phyloP scores from a whole-genome alignment of 169 alveolate species.

The Plasmodium vinckei region DNA sequence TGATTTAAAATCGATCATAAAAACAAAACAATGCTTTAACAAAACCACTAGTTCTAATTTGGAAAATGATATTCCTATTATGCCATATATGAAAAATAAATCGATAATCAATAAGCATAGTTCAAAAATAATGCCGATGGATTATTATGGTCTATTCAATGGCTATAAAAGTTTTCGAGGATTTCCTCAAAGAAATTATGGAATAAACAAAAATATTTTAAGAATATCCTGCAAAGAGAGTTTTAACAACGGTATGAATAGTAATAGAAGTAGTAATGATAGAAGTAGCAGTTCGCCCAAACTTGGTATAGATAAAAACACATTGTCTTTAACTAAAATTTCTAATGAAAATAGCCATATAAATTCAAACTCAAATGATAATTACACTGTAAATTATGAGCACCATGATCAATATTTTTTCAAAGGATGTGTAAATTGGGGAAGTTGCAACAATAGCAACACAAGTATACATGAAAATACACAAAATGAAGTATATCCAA shows the following conservation, averaged over 20 bases:
- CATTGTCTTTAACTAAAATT: too few species aligned
- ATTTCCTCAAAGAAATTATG: constrained; percentile 27
- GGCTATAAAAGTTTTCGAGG: constrained; percentile 20
- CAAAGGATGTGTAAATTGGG: neutral
- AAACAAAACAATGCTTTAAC: constrained; percentile 54
- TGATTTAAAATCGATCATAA: constrained; percentile 67
- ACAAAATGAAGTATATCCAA: neutral
- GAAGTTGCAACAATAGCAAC: neutral
- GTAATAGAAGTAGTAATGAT: too few species aligned
- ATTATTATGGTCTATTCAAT: constrained; percentile 53
- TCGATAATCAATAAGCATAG: neutral
- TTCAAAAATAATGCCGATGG: constrained; percentile 23
- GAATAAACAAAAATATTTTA: neutral
- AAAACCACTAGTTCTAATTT: constrained; percentile 21
- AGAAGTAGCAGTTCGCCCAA: too few species aligned
- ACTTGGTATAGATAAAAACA: too few species aligned
- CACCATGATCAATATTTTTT: neutral
- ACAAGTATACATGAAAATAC: neutral
- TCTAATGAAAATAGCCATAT: too few species aligned
- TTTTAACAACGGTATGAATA: too few species aligned
- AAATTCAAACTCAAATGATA: neutral
- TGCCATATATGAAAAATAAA: constrained; percentile 21
- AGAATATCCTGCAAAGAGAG: neutral
- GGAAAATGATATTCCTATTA: constrained; percentile 10
- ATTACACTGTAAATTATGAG: neutral